Evolutionary conservation across 139 green algal species (phyloP).

Genomic region (Chlamydomonas urium): DNA sequence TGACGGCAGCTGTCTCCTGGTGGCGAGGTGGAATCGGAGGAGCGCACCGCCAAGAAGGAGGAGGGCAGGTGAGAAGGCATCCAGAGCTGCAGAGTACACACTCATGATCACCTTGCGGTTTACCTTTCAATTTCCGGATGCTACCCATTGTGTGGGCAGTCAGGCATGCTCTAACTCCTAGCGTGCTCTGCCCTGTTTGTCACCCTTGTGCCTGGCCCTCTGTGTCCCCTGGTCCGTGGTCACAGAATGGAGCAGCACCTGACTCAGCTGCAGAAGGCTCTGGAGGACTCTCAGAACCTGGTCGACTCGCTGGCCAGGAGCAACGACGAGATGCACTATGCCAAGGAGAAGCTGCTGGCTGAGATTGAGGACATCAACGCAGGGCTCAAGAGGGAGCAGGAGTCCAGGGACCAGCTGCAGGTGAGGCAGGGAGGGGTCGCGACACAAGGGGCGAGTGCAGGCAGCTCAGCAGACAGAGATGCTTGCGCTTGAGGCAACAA

Average conservation of each 20-base stretch:
- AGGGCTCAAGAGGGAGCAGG: constrained; percentile 44
- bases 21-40: no score
- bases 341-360: constrained; percentile 43
- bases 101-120: no score
- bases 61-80: no score
- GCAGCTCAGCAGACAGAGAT: constrained; percentile 25
- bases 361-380: constrained; percentile 46
- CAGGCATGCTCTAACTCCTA: constrained; percentile 2
- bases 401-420: constrained; percentile 53
- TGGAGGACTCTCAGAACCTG: constrained; percentile 50
- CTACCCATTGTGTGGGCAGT: constrained; percentile 2
- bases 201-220: constrained; percentile 84
- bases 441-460: no score
- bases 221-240: no score
- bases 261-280: constrained; percentile 68
- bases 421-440: constrained; percentile 31
- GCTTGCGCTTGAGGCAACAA: constrained; percentile 32
- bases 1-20: no score
- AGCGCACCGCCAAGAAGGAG: no score
- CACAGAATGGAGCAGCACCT: constrained; percentile 85
- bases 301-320: no score
- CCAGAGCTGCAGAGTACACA: no score
- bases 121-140: no score
- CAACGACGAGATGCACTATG: constrained; percentile 20
- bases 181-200: constrained; percentile 56